Conservation (phyloP, 805 yeast genomes). For the Kodamaea kaohsiungensis region DNA sequence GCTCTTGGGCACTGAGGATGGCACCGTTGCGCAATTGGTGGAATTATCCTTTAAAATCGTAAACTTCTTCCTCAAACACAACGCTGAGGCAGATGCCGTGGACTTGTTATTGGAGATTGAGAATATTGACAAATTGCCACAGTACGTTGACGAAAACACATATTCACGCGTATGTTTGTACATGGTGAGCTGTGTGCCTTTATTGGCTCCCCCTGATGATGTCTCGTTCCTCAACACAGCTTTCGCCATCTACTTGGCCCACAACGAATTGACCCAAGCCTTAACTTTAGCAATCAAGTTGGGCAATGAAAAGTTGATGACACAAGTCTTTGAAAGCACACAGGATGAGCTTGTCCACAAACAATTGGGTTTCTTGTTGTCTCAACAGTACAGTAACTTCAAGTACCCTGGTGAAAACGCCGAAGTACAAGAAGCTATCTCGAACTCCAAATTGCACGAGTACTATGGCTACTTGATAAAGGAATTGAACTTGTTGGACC, state of each 20-base stretch:
- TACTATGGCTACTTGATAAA: slow-evolving; percentile 78
- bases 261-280: slow-evolving; percentile 85
- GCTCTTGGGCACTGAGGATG: slow-evolving; percentile 37
- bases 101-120: slow-evolving; percentile 91
- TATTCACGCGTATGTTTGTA: slow-evolving; percentile 89
- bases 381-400: slow-evolving; percentile 83
- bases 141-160: slow-evolving; percentile 81
- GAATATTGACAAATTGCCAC: slow-evolving; percentile 76
- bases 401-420: slow-evolving; percentile 59
- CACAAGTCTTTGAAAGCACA: slow-evolving; percentile 80
- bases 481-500: slow-evolving; percentile 85
- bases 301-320: slow-evolving; percentile 76
- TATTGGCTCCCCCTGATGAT: slow-evolving; percentile 94
- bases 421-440: slow-evolving; percentile 79
- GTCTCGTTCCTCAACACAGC: slow-evolving; percentile 84
- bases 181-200: slow-evolving; percentile 95
- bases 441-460: slow-evolving; percentile 76
- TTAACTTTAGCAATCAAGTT: slow-evolving; percentile 84
- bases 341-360: slow-evolving; percentile 72
- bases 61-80: slow-evolving; percentile 88
- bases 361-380: slow-evolving; percentile 87
- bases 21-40: slow-evolving; percentile 46
- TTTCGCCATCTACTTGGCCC: slow-evolving; percentile 75
- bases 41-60: slow-evolving; percentile 74
- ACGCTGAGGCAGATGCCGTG: slow-evolving; percentile 98